Conservation (phyloP, 441 rosid genomes). For the Gossypium lobatum region DNA sequence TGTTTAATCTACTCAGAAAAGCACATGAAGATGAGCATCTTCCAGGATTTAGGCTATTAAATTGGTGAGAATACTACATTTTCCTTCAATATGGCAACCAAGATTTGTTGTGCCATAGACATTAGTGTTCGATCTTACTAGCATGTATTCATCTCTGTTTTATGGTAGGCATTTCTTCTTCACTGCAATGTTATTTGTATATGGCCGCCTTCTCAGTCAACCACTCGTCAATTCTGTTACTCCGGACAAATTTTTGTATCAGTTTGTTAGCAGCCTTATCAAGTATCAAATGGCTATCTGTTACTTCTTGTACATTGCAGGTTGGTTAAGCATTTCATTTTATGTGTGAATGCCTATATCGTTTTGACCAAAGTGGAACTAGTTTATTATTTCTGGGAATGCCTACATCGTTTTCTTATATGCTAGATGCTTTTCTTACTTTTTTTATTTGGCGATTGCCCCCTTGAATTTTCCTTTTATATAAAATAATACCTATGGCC, state of each 20-base stretch:
- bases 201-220: conserved; percentile 84
- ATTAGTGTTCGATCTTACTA: background rate
- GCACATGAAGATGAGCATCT: conserved; percentile 76
- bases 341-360: background rate
- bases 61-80: conserved; percentile 48
- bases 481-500: background rate
- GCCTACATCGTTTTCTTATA: background rate
- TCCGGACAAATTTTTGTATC: conserved; percentile 58
- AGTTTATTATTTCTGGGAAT: background rate
- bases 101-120: background rate
- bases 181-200: conserved; percentile 82
- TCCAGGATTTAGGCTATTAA: conserved; percentile 81
- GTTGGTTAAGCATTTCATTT: conserved; percentile 29
- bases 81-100: background rate
- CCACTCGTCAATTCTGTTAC: conserved; percentile 73
- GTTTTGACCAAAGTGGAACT: background rate
- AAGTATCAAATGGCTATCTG: conserved; percentile 83
- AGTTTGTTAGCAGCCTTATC: conserved; percentile 59
- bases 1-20: conserved; percentile 66
- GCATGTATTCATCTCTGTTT: conserved; percentile 9
- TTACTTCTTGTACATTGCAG: conserved; percentile 75
- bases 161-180: conserved; percentile 83
- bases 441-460: background rate
- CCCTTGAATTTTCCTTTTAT: background rate
- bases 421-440: background rate